Evolutionary conservation across 148 eudicot genomes (phyloP).

Genomic region (Selenicereus undatus): DNA sequence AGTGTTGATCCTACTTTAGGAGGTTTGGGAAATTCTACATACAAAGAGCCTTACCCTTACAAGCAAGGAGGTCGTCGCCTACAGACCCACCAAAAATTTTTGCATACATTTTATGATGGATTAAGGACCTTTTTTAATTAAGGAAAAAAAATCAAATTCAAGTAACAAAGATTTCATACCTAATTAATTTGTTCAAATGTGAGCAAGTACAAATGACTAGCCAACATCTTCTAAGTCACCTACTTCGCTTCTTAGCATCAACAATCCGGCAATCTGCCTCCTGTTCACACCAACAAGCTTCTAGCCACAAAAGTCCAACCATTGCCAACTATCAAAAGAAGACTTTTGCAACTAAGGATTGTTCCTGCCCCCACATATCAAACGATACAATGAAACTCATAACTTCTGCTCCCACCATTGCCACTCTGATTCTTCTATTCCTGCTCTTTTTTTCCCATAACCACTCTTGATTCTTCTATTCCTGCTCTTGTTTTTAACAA

Average conservation of each 20-base stretch:
- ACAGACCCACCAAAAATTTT: no score
- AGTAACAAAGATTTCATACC: neutral
- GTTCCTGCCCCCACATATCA: neutral
- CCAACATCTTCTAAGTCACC: neutral
- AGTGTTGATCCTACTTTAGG: no score
- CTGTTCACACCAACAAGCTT: neutral
- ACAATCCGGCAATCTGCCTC: neutral
- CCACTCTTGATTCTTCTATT: no score
- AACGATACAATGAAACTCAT: no score
- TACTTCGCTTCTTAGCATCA: neutral
- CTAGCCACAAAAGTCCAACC: neutral
- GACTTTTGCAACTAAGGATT: neutral
- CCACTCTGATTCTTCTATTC: neutral
- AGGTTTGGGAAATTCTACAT: no score
- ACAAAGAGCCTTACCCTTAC: no score
- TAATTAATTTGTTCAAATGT: neutral
- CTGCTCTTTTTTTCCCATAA: no score
- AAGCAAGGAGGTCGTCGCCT: no score
- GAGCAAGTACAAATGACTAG: neutral
- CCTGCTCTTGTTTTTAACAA: neutral
- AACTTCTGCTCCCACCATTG: no score
- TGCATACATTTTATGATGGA: no score
- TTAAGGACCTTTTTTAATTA: no score
- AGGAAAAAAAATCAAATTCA: no score
- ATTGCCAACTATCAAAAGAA: neutral